These are phyloP conservation scores for Silene noctiflora DNA, from an alignment of 179 eudicot species.

Conservation along the genomic window DNA sequence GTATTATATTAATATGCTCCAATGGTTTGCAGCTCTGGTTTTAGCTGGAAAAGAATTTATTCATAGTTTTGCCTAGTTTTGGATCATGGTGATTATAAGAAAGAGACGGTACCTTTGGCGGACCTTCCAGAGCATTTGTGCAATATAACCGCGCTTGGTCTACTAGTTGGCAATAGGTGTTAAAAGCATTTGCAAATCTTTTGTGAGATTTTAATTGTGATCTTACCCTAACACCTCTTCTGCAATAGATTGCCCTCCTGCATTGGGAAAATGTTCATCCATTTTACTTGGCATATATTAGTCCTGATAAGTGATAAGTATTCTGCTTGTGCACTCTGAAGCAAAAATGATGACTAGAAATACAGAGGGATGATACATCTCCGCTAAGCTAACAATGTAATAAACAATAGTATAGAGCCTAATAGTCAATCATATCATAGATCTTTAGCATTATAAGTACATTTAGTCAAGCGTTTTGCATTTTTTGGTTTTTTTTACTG, in stretches of 20 bases:
- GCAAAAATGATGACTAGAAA: background rate
- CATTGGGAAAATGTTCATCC: constrained; percentile 9
- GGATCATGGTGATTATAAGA: background rate
- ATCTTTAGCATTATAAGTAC: background rate
- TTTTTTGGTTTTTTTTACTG: background rate
- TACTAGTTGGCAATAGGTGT: constrained; percentile 77
- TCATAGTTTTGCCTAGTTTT: background rate
- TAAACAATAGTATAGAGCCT: background rate
- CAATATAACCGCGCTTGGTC: constrained; percentile 85
- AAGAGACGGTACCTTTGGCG: constrained; percentile 68
- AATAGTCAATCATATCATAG: background rate
- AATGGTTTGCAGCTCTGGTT: constrained; percentile 5
- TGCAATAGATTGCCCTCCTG: constrained; percentile 92
- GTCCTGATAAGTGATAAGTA: background rate
- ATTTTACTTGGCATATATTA: constrained; percentile 9
- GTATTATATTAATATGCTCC: background rate
- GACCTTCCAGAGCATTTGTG: constrained; percentile 94
- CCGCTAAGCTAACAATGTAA: too few species aligned
- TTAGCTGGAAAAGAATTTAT: background rate
- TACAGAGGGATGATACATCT: background rate
- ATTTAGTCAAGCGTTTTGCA: background rate
- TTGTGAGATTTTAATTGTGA: constrained; percentile 96
- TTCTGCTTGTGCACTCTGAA: background rate
- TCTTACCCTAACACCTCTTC: constrained; percentile 95
- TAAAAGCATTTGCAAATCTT: constrained; percentile 92